phyloP scores from a whole-genome alignment of 305 asterid species.

The Rubia balearica region DNA sequence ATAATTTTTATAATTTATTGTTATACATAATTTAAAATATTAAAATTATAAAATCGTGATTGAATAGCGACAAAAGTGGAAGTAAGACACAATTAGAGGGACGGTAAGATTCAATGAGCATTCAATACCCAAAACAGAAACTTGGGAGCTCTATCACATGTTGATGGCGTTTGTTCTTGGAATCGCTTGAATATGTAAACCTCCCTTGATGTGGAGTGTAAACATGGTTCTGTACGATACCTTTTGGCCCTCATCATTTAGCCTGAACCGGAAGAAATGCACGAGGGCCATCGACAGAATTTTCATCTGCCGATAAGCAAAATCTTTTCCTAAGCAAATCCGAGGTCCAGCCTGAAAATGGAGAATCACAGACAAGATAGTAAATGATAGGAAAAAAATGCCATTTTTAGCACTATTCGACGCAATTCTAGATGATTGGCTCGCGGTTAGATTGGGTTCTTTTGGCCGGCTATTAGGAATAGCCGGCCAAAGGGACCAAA shows the following conservation, averaged over 20 bases:
- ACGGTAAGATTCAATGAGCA: background rate
- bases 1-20: too few species aligned
- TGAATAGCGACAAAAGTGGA: too few species aligned
- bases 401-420: background rate
- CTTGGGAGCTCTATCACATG: background rate
- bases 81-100: too few species aligned
- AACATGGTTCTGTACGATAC: constrained; percentile 65
- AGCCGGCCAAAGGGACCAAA: background rate
- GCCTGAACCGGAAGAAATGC: constrained; percentile 45
- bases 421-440: background rate
- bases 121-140: background rate
- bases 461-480: background rate
- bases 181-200: constrained; percentile 38
- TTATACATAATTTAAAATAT: too few species aligned
- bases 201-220: constrained; percentile 57
- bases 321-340: constrained; percentile 56
- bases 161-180: constrained; percentile 5
- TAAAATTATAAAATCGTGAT: too few species aligned
- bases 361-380: too few species aligned
- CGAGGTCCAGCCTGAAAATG: constrained; percentile 63
- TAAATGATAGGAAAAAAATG: background rate
- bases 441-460: background rate
- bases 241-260: constrained; percentile 31
- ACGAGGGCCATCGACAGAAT: constrained; percentile 45
- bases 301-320: constrained; percentile 77